A percentile compares a stretch with the other conserved stretches of the same genome.
phyloP scores from a whole-genome alignment of 352 stramenopile species.

The Phytopythium sindhum region DNA sequence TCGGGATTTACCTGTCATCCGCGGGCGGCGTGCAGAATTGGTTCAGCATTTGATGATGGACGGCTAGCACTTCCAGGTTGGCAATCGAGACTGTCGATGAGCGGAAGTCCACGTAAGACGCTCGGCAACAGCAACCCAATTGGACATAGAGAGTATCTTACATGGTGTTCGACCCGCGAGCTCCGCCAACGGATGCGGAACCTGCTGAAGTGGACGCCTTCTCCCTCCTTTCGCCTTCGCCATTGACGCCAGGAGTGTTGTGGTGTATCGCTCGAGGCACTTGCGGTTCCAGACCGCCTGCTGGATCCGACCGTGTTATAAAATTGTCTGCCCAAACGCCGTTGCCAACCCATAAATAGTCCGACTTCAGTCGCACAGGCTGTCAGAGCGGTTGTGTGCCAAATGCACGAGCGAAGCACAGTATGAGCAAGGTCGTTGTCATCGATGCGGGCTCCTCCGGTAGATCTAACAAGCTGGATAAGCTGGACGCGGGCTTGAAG shows the following conservation, averaged over 20 bases:
- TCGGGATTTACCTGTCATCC: slow-evolving; percentile 14
- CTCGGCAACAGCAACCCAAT: not conserved
- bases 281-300: not conserved
- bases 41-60: slow-evolving; percentile 40
- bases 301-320: not conserved
- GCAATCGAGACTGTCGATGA: not conserved
- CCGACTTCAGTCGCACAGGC: not conserved
- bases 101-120: not conserved
- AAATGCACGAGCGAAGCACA: no score
- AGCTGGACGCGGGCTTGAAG: not conserved
- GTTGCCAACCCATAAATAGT: not conserved
- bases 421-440: slow-evolving; percentile 37
- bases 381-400: not conserved
- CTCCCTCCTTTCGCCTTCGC: not conserved
- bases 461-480: not conserved
- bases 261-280: no score
- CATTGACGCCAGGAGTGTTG: not conserved
- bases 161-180: not conserved
- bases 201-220: not conserved
- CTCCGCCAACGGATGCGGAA: not conserved
- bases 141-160: no score
- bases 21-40: slow-evolving; percentile 33
- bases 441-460: slow-evolving; percentile 9
- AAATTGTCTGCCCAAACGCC: not conserved
- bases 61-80: slow-evolving; percentile 33